A percentile compares a stretch with the other conserved stretches of the same genome.
These are phyloP conservation scores for Boletus sensibilis DNA, from an alignment of 768 basidiomycete genomes.

Conservation along the genomic window DNA sequence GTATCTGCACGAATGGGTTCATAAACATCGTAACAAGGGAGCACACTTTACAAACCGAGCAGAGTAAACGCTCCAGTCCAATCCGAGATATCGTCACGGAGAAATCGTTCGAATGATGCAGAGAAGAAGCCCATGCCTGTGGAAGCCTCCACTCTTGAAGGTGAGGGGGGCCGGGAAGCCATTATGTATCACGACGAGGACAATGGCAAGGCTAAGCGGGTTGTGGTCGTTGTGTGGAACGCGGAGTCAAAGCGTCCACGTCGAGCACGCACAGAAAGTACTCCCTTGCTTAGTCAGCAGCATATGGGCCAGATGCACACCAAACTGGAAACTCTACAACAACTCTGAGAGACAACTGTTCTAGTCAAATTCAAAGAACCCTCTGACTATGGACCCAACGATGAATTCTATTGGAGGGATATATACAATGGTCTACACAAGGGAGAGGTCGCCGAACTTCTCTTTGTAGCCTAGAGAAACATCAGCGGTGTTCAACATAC, in stretches of 20 bases:
- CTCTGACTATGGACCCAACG: not conserved
- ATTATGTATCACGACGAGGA: conserved; percentile 25
- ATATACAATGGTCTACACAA: conserved; percentile 60
- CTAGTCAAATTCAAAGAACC: not conserved
- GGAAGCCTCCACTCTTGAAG: conserved; percentile 33
- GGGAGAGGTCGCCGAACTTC: conserved; percentile 93
- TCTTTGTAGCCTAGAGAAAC: conserved; percentile 74
- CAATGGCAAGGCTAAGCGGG: conserved; percentile 11
- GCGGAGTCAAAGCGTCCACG: conserved; percentile 5
- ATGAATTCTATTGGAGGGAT: conserved; percentile 23
- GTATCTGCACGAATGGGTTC: conserved; percentile 58
- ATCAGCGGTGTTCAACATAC: not conserved
- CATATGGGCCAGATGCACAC: not conserved
- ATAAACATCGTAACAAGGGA: not conserved
- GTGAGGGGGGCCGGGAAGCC: conserved; percentile 41
- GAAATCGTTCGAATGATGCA: conserved; percentile 68
- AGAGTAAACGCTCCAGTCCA: conserved; percentile 83
- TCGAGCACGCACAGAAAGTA: too few relatives aligned
- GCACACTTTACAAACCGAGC: conserved; percentile 53
- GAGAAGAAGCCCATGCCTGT: conserved; percentile 57
- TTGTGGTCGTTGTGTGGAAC: conserved; percentile 6
- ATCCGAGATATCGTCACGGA: conserved; percentile 71
- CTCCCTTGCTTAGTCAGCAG: conserved; percentile 29
- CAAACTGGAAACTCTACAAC: not conserved
- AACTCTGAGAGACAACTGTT: not conserved